A percentile compares a stretch with the other conserved stretches of the same genome.
phyloP scores from a whole-genome alignment of 202 grass and related monocot genomes.

The Dendrocalamus latiflorus region DNA sequence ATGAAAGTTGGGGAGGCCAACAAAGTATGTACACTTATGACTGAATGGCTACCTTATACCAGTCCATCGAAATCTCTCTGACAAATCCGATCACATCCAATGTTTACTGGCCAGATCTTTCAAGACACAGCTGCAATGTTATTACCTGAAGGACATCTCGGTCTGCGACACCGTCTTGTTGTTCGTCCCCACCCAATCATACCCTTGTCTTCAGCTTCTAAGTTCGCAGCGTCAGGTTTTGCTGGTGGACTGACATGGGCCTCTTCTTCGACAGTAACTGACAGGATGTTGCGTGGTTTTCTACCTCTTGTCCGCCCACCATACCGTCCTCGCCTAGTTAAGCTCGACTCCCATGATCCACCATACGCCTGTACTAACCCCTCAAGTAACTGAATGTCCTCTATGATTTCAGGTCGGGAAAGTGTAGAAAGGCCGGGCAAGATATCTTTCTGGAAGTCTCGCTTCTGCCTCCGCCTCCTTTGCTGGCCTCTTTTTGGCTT shows the following conservation, averaged over 20 bases:
- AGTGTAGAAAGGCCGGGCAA: constrained; percentile 68
- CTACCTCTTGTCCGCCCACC: constrained; percentile 48
- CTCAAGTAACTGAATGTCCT: constrained; percentile 75
- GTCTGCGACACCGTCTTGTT: constrained; percentile 65
- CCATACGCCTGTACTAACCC: constrained; percentile 60
- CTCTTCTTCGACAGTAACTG: constrained; percentile 40
- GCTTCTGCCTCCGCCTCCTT: constrained; percentile 66
- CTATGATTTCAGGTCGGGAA: constrained; percentile 65
- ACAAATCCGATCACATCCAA: constrained; percentile 11
- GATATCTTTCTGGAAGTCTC: constrained; percentile 87
- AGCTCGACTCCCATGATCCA: constrained; percentile 48
- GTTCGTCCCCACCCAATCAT: constrained; percentile 89
- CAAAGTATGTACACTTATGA: constrained; percentile 50
- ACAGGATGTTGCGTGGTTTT: constrained; percentile 44
- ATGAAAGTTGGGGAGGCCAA: constrained; percentile 23
- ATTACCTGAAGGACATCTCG: constrained; percentile 40
- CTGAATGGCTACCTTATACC: constrained; percentile 32
- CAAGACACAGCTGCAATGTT: constrained; percentile 23
- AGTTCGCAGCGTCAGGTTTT: constrained; percentile 29
- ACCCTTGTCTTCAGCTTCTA: constrained; percentile 46
- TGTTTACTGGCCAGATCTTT: constrained; percentile 5
- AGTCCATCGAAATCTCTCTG: constrained; percentile 23
- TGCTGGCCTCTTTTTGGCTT: constrained; percentile 61
- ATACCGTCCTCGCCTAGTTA: constrained; percentile 47
- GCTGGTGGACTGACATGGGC: constrained; percentile 20